Evolutionary conservation across 257 asterid genomes (phyloP), one percentile per base, ranked within the genome.

Genomic region (Solanum appendiculatum): DNA sequence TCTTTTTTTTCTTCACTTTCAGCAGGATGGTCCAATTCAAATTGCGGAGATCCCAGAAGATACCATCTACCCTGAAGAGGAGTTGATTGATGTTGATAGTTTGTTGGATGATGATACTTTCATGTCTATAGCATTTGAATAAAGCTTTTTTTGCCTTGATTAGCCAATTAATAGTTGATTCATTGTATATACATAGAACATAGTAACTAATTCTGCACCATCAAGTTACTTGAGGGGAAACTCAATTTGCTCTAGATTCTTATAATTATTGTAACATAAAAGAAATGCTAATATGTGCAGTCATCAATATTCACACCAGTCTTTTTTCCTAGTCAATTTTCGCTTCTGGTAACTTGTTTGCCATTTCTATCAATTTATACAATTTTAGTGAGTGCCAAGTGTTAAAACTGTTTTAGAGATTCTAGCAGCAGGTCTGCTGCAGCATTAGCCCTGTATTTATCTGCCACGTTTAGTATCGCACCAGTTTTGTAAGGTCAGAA

Each of bases 81-180:
- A 94, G 31, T 92, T 96, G 25, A 84, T 96, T 23, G 98, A 96
- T 58, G 87, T 96, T 27, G 92, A 89, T 20, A 83, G 93, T 83
- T 86, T 96, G 84, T 89, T 93, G 90, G 98, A 95, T 80, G 98
- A 95, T 66, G 98, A 95, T 68, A 92, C 94, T 75, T 94, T 95
- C 90, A 96, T 96, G 98, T 92, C 98, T 83, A 87, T 92, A 78
- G 89, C 97, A 51, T 94, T 94, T 83, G 93, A 93, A 84, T 92
- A 94, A 54, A 96, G 87, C 86, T 60, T 63, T 80, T 33, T 23
- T 25, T 66, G 58, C 68, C 83, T 42, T 86, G 84, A 72, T 86
- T 86, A 70, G 31, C 31, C 36, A 72, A 46, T 80, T 51, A 69
- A 31, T 34, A 25, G 39, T 33, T 86, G 60, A 77, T 86, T 86